These are phyloP conservation scores for Mycosarcoma maydis DNA, from an alignment of 1,284 basidiomycete species.

Conservation along the genomic window DNA sequence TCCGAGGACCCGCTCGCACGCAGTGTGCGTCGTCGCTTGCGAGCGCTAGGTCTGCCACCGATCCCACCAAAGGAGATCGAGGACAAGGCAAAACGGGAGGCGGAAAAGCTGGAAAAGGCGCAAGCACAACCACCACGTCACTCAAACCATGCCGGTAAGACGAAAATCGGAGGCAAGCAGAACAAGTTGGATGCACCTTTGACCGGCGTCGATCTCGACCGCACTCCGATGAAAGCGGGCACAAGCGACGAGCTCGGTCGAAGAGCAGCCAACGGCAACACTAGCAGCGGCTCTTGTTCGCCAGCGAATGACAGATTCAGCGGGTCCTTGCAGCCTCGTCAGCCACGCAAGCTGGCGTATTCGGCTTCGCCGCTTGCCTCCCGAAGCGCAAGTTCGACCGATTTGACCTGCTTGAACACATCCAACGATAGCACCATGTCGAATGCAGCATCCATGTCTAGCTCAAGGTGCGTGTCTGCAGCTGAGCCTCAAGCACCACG, in stretches of 20 bases:
- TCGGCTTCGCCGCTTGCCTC: slow-evolving; percentile 41
- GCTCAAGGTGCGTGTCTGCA: slow-evolving; percentile 21
- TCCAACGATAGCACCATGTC: slow-evolving; percentile 3
- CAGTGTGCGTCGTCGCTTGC: slow-evolving; percentile 82
- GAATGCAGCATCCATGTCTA: slow-evolving; percentile 1
- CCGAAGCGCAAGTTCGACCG: slow-evolving; percentile 30
- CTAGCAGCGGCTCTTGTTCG: slow-evolving; percentile 20
- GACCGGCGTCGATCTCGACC: slow-evolving; percentile 11
- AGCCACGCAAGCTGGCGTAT: slow-evolving; percentile 13
- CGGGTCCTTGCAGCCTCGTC: slow-evolving; percentile 12
- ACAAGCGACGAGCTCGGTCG: slow-evolving; percentile 14
- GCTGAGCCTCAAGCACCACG: slow-evolving; percentile 18
- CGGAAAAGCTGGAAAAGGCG: slow-evolving; percentile 33
- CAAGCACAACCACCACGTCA: slow-evolving; percentile 3
- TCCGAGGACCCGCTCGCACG: slow-evolving; percentile 95
- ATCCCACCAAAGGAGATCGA: slow-evolving; percentile 51
- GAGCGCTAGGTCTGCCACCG: slow-evolving; percentile 67
- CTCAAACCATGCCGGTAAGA: slow-evolving; percentile 12
- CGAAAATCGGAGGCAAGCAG: slow-evolving; percentile 16
- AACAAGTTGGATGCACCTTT: slow-evolving; percentile 8
- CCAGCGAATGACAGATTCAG: slow-evolving; percentile 7
- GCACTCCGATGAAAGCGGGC: slow-evolving; percentile 35
- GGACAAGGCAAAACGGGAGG: slow-evolving; percentile 27
- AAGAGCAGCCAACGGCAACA: slow-evolving; percentile 9
- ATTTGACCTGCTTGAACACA: slow-evolving; percentile 17